Base-by-base conservation (phyloP, 768 basidiomycete species). In the Boletus tylopilopsis region DNA sequence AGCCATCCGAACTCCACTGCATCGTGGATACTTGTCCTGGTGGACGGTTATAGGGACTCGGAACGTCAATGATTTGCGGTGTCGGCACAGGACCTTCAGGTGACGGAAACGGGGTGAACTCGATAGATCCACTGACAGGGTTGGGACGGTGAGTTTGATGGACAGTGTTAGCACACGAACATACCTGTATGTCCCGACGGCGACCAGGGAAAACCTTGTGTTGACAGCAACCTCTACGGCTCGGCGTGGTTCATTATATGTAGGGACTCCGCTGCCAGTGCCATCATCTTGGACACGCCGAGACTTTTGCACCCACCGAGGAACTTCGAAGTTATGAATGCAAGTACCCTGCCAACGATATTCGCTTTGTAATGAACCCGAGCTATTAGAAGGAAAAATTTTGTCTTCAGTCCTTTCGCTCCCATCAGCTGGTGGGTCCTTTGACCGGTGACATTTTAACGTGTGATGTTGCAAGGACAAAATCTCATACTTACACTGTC, bases 1-100 rank as follows among this genome's bases (percentile, higher is more conserved):
- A 94, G 3, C 95, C 95, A 68, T 99, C 96, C 1, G 90, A 90
- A 43, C 90, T 94, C 95, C 94, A 97, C 58, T 92, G 83, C 66
- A 95, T 74, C 11, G 80, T 66, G 50, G 68, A 78, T 5, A 92
- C 82, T 34, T 77, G 69, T 1, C 90, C 90, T 5, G 75, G 79
- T 8, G 76, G 73, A 38, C 72, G 73, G 53, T 75, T 78, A 53
- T 81, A 79, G 32, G 80, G 74, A 53, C 82, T 80, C 5, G 85
- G 82, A n/a, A 87, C 67, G 21, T 80, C 69, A 41, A 91, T 68
- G 18, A 68, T 70, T 61, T 88, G 81, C 2, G 86, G 81, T 47
- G 74, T 75, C 1, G 86, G 82, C 12, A 74, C 63, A 23, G 72
- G 63, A n/a, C 77, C 77, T 36, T 77, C 79, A 50, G 79, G 75